Base-by-base conservation (phyloP, 306 rosid species). In the Corylus avellana region DNA sequence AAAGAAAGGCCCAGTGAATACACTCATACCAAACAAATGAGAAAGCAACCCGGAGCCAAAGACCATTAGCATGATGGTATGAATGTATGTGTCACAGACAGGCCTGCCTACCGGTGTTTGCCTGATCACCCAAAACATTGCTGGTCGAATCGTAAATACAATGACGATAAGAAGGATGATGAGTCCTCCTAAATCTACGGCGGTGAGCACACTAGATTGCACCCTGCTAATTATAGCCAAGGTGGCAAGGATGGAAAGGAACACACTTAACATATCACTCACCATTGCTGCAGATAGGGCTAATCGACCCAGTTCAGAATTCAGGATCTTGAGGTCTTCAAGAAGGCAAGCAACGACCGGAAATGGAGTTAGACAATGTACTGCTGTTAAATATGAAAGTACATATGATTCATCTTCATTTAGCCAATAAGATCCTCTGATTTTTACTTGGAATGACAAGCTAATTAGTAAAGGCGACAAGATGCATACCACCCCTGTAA, bases 71-170 rank as follows among this genome's bases (percentile, higher is more conserved):
- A 88, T 14, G 54, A 87, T 75, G 10, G 71, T 0, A 58, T 74
- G 72, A 37, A 85, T 29, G 59, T 77, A 87, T 51, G 18, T 37
- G 10, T 85, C 72, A 49, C 69, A 84, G 61, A 90, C 87, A 9
- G 84, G 86, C 29, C 88, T 80, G 59, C 91, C 91, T 77, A 85
- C 91, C 4, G 90, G 94, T 2, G 92, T 90, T 4, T 47, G 75
- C 73, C 67, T 84, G 1, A 91, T 59, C 12, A 91, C 55, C 92
- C 90, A 85, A 32, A 80, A 29, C 92, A 88, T 82, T 1, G 54
- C 17, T 4, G 91, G 94, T n/a, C 91, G 81, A 70, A 80, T 22
- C 13, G 84, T 0, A 11, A 74, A 35, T 3, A 87, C 83, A 49
- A 85, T 50, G 0, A 73, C 0, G 4, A 70, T 0, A 8, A 29